Evolutionary conservation across 73 alveolate species (phyloP), one percentile per base, ranked within the genome.

Genomic region (Paramecium biaurelia): DNA sequence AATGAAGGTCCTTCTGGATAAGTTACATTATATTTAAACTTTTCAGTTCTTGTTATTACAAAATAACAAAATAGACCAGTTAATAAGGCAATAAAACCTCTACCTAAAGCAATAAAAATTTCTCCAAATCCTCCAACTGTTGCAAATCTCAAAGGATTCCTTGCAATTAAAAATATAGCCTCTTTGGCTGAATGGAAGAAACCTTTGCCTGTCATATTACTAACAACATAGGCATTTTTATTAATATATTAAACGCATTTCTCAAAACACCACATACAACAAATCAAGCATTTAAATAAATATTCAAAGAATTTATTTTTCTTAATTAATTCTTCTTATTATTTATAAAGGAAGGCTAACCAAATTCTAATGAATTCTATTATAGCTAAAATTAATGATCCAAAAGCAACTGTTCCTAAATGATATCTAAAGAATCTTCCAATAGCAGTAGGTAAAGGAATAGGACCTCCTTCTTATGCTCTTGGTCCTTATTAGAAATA

Each of bases 341-440:
- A 32, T 88, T 79, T 41, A 11, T 43, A 79, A 10, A 97, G 70
- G 86, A 85, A 93, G 85, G 97, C 99, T 47, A 97, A 96, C 45
- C 93, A 92, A 70, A 93, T 86, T 95, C 96, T 97, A 70, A 98
- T 94, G 92, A 97, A 86, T 94, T 96, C 93, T 57, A 97, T 96
- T 20, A 98, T 94, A 7, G 99, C 99, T 6, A 98, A 84, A 41
- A 98, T 95, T 85, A 97, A 94, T 35, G 99, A 92, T 7, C 99
- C 99, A 85, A 98, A 95, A 8, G 99, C 99, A 12, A 98, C 87
- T 5, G 99, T 95, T 41, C 99, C 99, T 87, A 96, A 87, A 95
- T 98, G 99, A 93, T 95, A 98, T 95, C 96, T 92, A 94, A 96
- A 95, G 53, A 94, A 96, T 94, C 99, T 93, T 85, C 92, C 92